Conservation (phyloP, 2,329 filamentous ascomycete genomes). For the Chalaropsis ovoidea region DNA sequence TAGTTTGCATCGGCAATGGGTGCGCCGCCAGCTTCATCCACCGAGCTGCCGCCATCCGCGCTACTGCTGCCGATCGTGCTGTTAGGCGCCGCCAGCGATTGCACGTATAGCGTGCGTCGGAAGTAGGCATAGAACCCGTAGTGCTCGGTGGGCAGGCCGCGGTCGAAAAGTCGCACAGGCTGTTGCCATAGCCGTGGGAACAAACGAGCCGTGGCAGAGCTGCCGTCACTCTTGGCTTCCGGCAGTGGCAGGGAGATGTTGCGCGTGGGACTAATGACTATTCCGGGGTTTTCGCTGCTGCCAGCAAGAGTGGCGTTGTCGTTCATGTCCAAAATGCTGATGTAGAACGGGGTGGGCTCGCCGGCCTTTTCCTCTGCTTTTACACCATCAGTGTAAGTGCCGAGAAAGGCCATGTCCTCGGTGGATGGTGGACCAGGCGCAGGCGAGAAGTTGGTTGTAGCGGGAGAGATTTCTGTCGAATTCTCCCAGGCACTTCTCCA, state of each 20-base stretch:
- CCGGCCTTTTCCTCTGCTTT: slow-evolving; percentile 59
- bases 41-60: slow-evolving; percentile 34
- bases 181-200: slow-evolving; percentile 63
- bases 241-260: slow-evolving; percentile 51
- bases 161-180: slow-evolving; percentile 75
- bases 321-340: slow-evolving; percentile 53
- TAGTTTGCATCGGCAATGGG: slow-evolving; percentile 44
- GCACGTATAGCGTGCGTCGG: slow-evolving; percentile 74
- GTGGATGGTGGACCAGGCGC: slow-evolving; percentile 49
- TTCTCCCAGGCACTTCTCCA: slow-evolving; percentile 36
- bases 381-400: slow-evolving; percentile 73
- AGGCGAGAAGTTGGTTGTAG: slow-evolving; percentile 32
- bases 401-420: slow-evolving; percentile 68
- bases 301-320: slow-evolving; percentile 32
- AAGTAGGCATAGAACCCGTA: slow-evolving; percentile 94
- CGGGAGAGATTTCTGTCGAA: slow-evolving; percentile 23
- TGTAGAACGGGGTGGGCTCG: slow-evolving; percentile 80
- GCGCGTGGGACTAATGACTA: background rate
- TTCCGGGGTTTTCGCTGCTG: slow-evolving; percentile 30
- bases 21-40: slow-evolving; percentile 42
- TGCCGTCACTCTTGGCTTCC: slow-evolving; percentile 54
- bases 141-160: slow-evolving; percentile 68
- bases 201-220: slow-evolving; percentile 59
- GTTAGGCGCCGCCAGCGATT: slow-evolving; percentile 44
- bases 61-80: slow-evolving; percentile 31